A percentile compares a stretch with the other conserved stretches of the same genome.
Evolutionary conservation across 1,284 basidiomycete genomes (phyloP).

Genomic region (Xerocomus amazonicus): DNA sequence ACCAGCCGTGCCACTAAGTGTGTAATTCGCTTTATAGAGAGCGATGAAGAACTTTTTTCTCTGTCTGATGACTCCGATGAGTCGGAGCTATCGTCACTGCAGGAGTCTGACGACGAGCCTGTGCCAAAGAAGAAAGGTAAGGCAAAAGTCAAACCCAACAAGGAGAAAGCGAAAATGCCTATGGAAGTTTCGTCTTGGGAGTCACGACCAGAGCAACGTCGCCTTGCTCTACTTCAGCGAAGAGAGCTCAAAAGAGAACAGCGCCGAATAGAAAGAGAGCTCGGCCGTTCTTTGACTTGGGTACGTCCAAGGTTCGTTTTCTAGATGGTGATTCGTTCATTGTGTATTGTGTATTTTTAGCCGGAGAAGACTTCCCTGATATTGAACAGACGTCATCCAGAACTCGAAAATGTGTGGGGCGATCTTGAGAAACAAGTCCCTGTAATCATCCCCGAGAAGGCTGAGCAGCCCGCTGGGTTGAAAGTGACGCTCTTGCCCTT

Average conservation of each 20-base stretch:
- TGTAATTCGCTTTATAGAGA: constrained; percentile 17
- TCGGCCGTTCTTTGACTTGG: constrained; percentile 70
- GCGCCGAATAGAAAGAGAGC: constrained; percentile 42
- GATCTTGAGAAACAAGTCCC: constrained; percentile 69
- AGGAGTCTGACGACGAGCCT: constrained; percentile 37
- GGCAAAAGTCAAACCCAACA: constrained; percentile 34
- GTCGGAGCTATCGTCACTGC: constrained; percentile 21
- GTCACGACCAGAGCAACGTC: constrained; percentile 8
- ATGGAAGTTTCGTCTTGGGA: constrained; percentile 22
- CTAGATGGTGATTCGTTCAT: neutral
- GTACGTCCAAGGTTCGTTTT: constrained; percentile 36
- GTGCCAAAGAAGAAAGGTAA: constrained; percentile 31
- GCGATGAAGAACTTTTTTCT: constrained; percentile 32
- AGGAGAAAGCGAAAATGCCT: constrained; percentile 28
- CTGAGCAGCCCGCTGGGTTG: constrained; percentile 77
- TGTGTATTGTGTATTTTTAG: constrained; percentile 40
- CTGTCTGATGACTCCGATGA: constrained; percentile 25
- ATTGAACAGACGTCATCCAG: constrained; percentile 64
- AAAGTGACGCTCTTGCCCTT: constrained; percentile 74
- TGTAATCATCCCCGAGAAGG: constrained; percentile 65
- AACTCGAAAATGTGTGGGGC: constrained; percentile 86
- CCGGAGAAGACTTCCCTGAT: constrained; percentile 74
- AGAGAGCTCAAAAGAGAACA: constrained; percentile 46
- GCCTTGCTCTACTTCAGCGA: constrained; percentile 22
- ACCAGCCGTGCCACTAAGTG: constrained; percentile 40